A percentile compares a stretch with the other conserved stretches of the same genome.
Conservation (phyloP, 768 basidiomycete species). For the Gloeophyllum trabeum region DNA sequence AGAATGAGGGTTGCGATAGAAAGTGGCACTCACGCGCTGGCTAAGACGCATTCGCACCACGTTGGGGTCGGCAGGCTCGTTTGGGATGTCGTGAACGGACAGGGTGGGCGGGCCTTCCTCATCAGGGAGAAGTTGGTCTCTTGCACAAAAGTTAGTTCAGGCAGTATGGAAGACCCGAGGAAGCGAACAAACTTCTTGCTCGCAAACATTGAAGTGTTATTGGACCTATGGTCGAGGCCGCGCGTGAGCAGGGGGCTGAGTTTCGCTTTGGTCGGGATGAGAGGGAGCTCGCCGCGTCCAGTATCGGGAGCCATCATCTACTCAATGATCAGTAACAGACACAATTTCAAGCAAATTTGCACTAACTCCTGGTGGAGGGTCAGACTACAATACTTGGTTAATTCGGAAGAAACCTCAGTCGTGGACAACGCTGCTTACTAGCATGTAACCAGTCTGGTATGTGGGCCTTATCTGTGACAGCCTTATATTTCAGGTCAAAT, state of each 20-base stretch:
- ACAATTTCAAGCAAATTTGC: constrained; percentile 3
- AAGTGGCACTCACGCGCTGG: background rate
- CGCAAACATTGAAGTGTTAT: constrained; percentile 80
- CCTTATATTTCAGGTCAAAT: too few species aligned
- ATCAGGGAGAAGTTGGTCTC: constrained; percentile 54
- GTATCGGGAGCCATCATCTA: constrained; percentile 35
- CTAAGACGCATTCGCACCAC: background rate
- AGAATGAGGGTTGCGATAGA: background rate
- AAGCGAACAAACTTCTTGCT: constrained; percentile 39
- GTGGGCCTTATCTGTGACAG: constrained; percentile 68
- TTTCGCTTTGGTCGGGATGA: constrained; percentile 74
- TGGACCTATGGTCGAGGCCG: constrained; percentile 59
- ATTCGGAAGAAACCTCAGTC: background rate
- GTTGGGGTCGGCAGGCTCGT: constrained; percentile 26
- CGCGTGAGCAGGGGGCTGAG: constrained; percentile 60
- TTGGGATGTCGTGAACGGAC: constrained; percentile 68
- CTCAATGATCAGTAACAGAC: constrained; percentile 19
- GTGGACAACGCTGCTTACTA: constrained; percentile 35
- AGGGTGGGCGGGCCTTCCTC: constrained; percentile 74
- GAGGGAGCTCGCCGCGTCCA: constrained; percentile 60
- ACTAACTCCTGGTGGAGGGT: constrained; percentile 49
- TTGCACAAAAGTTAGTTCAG: constrained; percentile 3
- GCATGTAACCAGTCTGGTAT: constrained; percentile 73
- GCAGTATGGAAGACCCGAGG: constrained; percentile 1
- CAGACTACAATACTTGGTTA: constrained; percentile 30